phyloP scores from a whole-genome alignment of 2,329 filamentous ascomycete species.

The Colletotrichum karsti region DNA sequence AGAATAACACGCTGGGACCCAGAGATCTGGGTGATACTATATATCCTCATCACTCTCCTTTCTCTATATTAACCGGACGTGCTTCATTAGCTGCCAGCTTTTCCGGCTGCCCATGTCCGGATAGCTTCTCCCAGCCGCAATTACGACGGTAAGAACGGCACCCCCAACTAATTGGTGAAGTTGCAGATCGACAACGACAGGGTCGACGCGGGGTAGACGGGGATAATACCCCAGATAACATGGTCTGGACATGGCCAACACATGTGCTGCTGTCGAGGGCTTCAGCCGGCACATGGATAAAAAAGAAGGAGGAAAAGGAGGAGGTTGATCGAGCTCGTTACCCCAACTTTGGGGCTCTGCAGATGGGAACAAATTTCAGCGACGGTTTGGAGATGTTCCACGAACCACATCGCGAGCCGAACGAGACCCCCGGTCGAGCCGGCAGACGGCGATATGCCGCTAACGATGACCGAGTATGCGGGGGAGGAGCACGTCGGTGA shows the following conservation, averaged over 20 bases:
- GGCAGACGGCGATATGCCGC: neutral
- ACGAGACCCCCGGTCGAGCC: neutral
- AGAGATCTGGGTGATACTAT: constrained; percentile 1
- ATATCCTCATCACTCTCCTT: neutral
- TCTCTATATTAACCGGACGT: neutral
- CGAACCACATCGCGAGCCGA: constrained; percentile 20
- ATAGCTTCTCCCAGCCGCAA: neutral
- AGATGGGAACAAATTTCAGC: constrained; percentile 19
- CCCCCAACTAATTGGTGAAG: neutral
- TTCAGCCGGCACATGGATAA: neutral
- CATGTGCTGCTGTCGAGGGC: neutral
- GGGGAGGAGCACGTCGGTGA: neutral
- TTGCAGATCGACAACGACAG: neutral
- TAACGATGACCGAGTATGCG: neutral
- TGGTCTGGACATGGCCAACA: neutral
- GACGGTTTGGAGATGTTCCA: constrained; percentile 18
- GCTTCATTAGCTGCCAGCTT: neutral
- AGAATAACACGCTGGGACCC: neutral
- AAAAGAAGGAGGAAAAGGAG: neutral
- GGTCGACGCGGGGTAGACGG: constrained; percentile 19
- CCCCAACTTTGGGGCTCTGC: constrained; percentile 28
- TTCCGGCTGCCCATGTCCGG: constrained; percentile 6
- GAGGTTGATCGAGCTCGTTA: neutral
- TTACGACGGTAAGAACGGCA: neutral
- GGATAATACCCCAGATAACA: constrained; percentile 14